These are phyloP conservation scores for Colletotrichum eremochloae DNA, from an alignment of 2,329 filamentous ascomycete species.

Conservation along the genomic window DNA sequence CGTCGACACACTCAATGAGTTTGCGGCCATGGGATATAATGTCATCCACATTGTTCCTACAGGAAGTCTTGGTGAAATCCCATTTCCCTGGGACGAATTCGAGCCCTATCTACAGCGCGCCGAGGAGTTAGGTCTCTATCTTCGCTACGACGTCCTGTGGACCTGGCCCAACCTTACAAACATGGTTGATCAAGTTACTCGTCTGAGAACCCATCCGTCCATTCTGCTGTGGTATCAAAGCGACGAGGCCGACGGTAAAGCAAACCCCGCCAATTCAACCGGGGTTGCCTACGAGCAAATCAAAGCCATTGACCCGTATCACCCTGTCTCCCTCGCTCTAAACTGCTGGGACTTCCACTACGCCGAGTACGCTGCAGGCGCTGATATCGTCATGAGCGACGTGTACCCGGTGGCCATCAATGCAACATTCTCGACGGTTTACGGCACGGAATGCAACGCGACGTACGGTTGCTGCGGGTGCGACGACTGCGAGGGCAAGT, in stretches of 20 bases:
- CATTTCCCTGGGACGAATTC: conserved; percentile 38
- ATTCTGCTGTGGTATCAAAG: conserved; percentile 40
- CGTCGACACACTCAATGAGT: conserved; percentile 50
- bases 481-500: conserved; percentile 68
- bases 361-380: conserved; percentile 63
- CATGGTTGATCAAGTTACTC: conserved; percentile 34
- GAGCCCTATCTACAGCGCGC: conserved; percentile 46
- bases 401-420: conserved; percentile 72
- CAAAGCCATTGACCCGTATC: conserved; percentile 68
- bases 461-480: conserved; percentile 75
- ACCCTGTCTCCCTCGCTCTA: conserved; percentile 69
- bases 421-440: conserved; percentile 63
- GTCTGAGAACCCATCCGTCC: conserved; percentile 32
- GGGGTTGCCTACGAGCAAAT: conserved; percentile 58
- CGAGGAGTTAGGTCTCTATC: conserved; percentile 54
- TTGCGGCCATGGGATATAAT: conserved; percentile 57
- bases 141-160: conserved; percentile 39
- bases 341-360: conserved; percentile 76
- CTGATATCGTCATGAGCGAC: conserved; percentile 72
- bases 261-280: conserved; percentile 63
- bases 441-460: conserved; percentile 68
- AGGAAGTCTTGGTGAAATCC: conserved; percentile 34
- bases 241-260: conserved; percentile 40
- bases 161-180: conserved; percentile 33
- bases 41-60: conserved; percentile 50